Conservation (phyloP, 345 rosid genomes). For the Salix brachista region DNA sequence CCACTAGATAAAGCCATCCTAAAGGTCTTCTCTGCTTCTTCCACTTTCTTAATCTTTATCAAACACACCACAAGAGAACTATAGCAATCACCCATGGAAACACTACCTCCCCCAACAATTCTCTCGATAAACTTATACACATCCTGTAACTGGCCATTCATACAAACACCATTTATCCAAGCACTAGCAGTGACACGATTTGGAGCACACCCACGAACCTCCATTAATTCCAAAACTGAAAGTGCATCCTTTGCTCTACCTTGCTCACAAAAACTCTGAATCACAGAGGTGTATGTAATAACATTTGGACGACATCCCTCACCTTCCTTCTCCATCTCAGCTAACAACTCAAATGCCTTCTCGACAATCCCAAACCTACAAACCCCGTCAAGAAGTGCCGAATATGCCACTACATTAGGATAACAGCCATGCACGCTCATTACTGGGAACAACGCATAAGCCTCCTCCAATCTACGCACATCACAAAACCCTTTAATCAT, state of each 20-base stretch:
- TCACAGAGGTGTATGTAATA: slow-evolving; percentile 62
- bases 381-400: slow-evolving; percentile 64
- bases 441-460: slow-evolving; percentile 45
- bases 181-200: slow-evolving; percentile 63
- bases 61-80: slow-evolving; percentile 56
- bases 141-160: slow-evolving; percentile 41
- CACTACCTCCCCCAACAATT: slow-evolving; percentile 45
- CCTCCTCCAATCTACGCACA: slow-evolving; percentile 59
- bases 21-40: slow-evolving; percentile 61
- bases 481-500: slow-evolving; percentile 68
- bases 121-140: slow-evolving; percentile 55
- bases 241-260: slow-evolving; percentile 53
- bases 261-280: slow-evolving; percentile 55
- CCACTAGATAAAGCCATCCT: slow-evolving; percentile 43
- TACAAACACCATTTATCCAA: slow-evolving; percentile 59
- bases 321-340: slow-evolving; percentile 66
- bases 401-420: slow-evolving; percentile 59
- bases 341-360: slow-evolving; percentile 53
- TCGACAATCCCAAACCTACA: slow-evolving; percentile 51
- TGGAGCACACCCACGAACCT: slow-evolving; percentile 49
- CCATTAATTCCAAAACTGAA: slow-evolving; percentile 67
- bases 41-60: slow-evolving; percentile 39
- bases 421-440: slow-evolving; percentile 55
- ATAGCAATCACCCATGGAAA: slow-evolving; percentile 59
- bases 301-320: slow-evolving; percentile 54